Evolutionary conservation across 2,329 filamentous ascomycete genomes (phyloP).

Genomic region (Leptosphaerulina australis): DNA sequence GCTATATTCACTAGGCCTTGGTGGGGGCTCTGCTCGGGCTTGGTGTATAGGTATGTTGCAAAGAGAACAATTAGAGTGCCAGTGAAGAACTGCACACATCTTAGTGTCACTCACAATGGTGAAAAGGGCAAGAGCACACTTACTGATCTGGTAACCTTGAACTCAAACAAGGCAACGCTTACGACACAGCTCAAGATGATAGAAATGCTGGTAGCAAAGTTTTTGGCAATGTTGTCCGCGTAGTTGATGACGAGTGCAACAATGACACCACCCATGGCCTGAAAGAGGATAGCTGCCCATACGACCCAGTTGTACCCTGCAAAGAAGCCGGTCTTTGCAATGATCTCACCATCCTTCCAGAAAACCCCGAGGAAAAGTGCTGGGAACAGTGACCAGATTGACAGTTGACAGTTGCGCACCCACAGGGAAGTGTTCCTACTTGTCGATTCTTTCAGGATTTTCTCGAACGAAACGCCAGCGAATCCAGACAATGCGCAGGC

Average conservation of each 20-base stretch:
- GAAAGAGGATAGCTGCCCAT: constrained; percentile 81
- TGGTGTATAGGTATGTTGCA: constrained; percentile 85
- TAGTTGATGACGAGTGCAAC: constrained; percentile 81
- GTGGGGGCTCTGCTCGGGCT: constrained; percentile 60
- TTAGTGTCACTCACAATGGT: constrained; percentile 13
- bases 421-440: constrained; percentile 77
- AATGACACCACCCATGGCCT: constrained; percentile 84
- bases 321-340: constrained; percentile 87
- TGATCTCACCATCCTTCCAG: constrained; percentile 83
- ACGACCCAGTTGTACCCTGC: constrained; percentile 92
- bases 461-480: constrained; percentile 87
- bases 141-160: constrained; percentile 65
- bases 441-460: constrained; percentile 85
- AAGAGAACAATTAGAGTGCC: constrained; percentile 80
- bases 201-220: constrained; percentile 90
- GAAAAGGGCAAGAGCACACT: constrained; percentile 10
- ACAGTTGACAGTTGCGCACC: constrained; percentile 93
- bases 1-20: constrained; percentile 71
- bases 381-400: constrained; percentile 91
- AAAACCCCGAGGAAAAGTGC: constrained; percentile 85
- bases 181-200: constrained; percentile 86
- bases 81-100: constrained; percentile 70
- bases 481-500: constrained; percentile 82
- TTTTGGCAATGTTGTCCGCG: constrained; percentile 89
- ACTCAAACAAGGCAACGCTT: constrained; percentile 84